These are phyloP conservation scores for Entomortierella parvispora DNA, from an alignment of 192 early-diverging fungal species.

Conservation along the genomic window DNA sequence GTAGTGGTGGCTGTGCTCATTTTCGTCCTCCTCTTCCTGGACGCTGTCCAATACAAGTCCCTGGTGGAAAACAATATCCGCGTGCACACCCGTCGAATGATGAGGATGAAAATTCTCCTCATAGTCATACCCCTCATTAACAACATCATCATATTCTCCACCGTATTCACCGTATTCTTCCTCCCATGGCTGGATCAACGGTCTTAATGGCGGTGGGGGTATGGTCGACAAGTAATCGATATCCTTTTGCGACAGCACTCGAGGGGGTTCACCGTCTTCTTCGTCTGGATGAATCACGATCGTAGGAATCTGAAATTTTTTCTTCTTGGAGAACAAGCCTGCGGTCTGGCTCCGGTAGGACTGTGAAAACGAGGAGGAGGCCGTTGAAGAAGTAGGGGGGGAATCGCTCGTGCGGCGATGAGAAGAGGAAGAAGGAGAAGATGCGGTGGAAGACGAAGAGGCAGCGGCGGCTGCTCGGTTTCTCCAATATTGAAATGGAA, in stretches of 20 bases:
- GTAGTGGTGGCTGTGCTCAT: too few relatives aligned
- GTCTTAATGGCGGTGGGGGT: slow-evolving; percentile 24
- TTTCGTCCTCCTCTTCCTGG: background rate
- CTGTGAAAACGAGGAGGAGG: background rate
- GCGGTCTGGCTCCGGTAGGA: slow-evolving; percentile 6
- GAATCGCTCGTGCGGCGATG: background rate
- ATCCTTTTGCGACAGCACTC: slow-evolving; percentile 25
- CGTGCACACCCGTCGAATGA: background rate
- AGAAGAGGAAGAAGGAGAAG: background rate
- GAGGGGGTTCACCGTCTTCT: slow-evolving; percentile 29
- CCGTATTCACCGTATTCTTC: slow-evolving; percentile 5
- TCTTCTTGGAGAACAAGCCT: slow-evolving; percentile 25
- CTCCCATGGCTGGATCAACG: slow-evolving; percentile 33
- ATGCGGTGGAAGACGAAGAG: background rate
- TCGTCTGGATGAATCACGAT: slow-evolving; percentile 49
- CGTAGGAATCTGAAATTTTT: slow-evolving; percentile 29
- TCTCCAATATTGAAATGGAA: slow-evolving; percentile 29
- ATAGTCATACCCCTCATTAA: slow-evolving; percentile 13
- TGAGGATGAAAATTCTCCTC: slow-evolving; percentile 7
- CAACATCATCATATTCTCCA: slow-evolving; percentile 10
- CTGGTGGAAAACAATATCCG: background rate
- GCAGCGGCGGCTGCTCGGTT: background rate
- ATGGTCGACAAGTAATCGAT: slow-evolving; percentile 41
- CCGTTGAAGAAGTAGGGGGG: too few relatives aligned
- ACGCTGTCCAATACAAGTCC: background rate